phyloP scores from a whole-genome alignment of 2,329 filamentous ascomycete genomes.

The Cordyceps cicadae region DNA sequence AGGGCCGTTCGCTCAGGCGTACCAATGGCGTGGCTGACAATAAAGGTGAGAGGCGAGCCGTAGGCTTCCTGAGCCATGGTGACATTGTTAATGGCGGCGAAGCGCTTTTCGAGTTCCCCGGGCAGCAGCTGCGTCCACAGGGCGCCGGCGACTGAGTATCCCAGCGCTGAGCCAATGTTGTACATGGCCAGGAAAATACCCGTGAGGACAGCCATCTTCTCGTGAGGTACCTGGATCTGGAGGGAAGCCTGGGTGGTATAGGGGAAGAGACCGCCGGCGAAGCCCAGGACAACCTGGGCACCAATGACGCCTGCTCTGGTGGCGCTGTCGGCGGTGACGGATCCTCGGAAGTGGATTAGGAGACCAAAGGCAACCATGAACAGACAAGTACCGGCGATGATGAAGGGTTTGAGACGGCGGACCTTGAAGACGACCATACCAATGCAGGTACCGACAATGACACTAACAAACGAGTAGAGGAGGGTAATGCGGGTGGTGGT shows the following conservation, averaged over 20 bases:
- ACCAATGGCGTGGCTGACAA: conserved; percentile 28
- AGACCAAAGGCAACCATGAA: conserved; percentile 60
- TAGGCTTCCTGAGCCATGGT: conserved; percentile 28
- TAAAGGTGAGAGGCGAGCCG: conserved; percentile 22
- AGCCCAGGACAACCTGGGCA: conserved; percentile 53
- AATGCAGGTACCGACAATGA: conserved; percentile 48
- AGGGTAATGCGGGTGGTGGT: conserved; percentile 51
- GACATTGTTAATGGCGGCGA: conserved; percentile 27
- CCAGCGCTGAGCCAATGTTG: conserved; percentile 53
- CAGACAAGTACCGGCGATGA: conserved; percentile 49
- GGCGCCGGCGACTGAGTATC: conserved; percentile 51
- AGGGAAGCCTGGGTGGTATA: conserved; percentile 40
- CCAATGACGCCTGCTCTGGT: conserved; percentile 51
- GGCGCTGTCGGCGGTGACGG: conserved; percentile 26
- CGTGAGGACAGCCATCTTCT: conserved; percentile 55
- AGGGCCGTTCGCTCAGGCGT: conserved; percentile 35
- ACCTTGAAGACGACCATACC: conserved; percentile 50
- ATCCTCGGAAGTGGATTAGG: conserved; percentile 55
- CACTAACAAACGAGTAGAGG: conserved; percentile 50
- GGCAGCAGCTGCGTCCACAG: conserved; percentile 55
- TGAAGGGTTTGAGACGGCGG: conserved; percentile 55
- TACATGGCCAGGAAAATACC: conserved; percentile 56
- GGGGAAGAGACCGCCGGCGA: conserved; percentile 55
- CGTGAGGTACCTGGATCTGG: conserved; percentile 34
- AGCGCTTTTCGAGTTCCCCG: conserved; percentile 39